Evolutionary conservation across 371 early-diverging fungal genomes (phyloP).

Genomic region (Mucor racemosus): DNA sequence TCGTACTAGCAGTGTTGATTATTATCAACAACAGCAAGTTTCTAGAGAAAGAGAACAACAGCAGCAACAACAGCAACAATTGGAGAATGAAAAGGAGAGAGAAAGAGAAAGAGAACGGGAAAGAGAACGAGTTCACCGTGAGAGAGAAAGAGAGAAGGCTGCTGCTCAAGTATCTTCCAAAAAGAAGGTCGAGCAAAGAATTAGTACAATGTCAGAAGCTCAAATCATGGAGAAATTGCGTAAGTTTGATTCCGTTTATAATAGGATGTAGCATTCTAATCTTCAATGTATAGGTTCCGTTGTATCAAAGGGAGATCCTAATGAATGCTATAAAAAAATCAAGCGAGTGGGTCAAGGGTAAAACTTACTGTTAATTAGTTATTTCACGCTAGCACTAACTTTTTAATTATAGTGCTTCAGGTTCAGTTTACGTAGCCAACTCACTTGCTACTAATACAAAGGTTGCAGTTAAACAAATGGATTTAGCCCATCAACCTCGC

Average conservation of each 20-base stretch:
- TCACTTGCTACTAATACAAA: constrained; percentile 66
- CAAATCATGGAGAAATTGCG: constrained; percentile 92
- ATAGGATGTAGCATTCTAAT: neutral
- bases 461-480: constrained; percentile 98
- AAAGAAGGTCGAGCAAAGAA: constrained; percentile 69
- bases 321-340: constrained; percentile 81
- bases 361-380: neutral
- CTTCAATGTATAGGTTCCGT: constrained; percentile 35
- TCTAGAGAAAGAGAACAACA: constrained; percentile 27
- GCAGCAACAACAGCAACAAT: constrained; percentile 17
- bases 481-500: constrained; percentile 88
- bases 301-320: constrained; percentile 90
- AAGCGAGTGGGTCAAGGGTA: constrained; percentile 97
- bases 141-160: constrained; percentile 46
- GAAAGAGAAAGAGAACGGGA: constrained; percentile 34
- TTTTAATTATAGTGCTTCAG: constrained; percentile 79
- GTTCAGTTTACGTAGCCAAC: constrained; percentile 90
- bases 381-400: neutral
- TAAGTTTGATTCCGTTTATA: constrained; percentile 20
- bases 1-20: constrained; percentile 14
- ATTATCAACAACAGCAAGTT: constrained; percentile 12
- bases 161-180: constrained; percentile 40
- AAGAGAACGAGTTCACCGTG: constrained; percentile 38
- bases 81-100: constrained; percentile 10
- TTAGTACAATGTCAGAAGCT: constrained; percentile 86